These are phyloP conservation scores for Trichoderma citrinoviride DNA, from an alignment of 2,329 filamentous ascomycete species.

Conservation along the genomic window DNA sequence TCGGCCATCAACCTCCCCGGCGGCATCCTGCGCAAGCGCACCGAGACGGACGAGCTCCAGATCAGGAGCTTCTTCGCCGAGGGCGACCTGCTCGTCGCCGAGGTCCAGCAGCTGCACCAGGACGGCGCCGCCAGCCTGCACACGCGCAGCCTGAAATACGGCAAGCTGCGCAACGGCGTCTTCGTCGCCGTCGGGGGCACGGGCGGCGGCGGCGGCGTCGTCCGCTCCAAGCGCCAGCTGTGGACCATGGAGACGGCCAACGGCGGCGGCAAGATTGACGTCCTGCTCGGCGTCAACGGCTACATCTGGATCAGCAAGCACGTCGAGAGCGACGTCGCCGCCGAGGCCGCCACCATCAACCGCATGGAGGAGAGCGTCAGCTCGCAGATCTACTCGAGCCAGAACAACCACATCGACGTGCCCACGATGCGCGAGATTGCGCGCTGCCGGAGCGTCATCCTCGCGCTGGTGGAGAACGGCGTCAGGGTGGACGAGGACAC, in stretches of 20 bases:
- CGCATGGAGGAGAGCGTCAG: constrained; percentile 84
- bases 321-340: constrained; percentile 56
- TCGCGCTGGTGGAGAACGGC: constrained; percentile 76
- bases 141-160: constrained; percentile 87
- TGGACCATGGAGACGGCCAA: constrained; percentile 69
- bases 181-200: constrained; percentile 80
- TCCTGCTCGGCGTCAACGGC: constrained; percentile 91
- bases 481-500: constrained; percentile 87
- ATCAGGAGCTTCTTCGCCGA: constrained; percentile 97
- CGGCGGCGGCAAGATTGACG: constrained; percentile 67
- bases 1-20: constrained; percentile 92
- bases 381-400: constrained; percentile 85
- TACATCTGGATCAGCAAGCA: constrained; percentile 96
- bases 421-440: constrained; percentile 86
- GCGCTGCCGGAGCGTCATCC: constrained; percentile 75
- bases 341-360: constrained; percentile 63
- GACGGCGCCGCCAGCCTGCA: constrained; percentile 87
- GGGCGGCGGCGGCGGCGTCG: constrained; percentile 83
- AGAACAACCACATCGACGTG: constrained; percentile 80
- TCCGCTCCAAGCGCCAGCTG: constrained; percentile 78
- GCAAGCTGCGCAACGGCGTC: constrained; percentile 89
- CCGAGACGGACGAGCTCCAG: constrained; percentile 93
- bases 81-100: constrained; percentile 88
- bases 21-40: constrained; percentile 85
- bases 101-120: constrained; percentile 84